Evolutionary conservation across 306 rosid genomes (phyloP).

Genomic region (Dalbergia cochinchinensis): DNA sequence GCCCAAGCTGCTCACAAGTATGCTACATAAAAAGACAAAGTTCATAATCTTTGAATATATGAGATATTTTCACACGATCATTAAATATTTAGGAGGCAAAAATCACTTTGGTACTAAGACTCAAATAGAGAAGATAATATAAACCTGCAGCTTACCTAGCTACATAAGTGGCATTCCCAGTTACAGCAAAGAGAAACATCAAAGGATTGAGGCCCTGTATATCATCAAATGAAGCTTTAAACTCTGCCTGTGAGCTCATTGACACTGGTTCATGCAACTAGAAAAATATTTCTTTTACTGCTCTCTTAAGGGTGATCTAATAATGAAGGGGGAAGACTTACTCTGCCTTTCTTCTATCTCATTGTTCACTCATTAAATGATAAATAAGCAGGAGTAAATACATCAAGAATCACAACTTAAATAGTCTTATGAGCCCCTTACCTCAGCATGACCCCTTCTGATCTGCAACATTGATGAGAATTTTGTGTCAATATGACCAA

Average conservation of each 20-base stretch:
- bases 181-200: constrained; percentile 86
- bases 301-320: constrained; percentile 37
- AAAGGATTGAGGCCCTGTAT: constrained; percentile 92
- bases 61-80: constrained; percentile 22
- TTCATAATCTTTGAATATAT: constrained; percentile 24
- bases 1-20: constrained; percentile 72
- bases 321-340: constrained; percentile 26
- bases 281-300: constrained; percentile 14
- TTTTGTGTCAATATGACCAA: constrained; percentile 43
- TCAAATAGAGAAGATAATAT: constrained; percentile 24
- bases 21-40: constrained; percentile 55
- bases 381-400: constrained; percentile 23
- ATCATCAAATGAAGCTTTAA: constrained; percentile 38
- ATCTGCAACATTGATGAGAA: constrained; percentile 71
- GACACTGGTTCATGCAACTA: constrained; percentile 31
- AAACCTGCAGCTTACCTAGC: constrained; percentile 61
- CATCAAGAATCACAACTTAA: constrained; percentile 24
- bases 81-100: constrained; percentile 23
- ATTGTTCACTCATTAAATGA: constrained; percentile 20
- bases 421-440: constrained; percentile 47
- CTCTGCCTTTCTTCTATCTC: constrained; percentile 22
- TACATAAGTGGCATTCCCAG: constrained; percentile 80
- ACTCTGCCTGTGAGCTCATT: constrained; percentile 1
- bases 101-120: constrained; percentile 28
- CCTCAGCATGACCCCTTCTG: constrained; percentile 82